phyloP scores from a whole-genome alignment of 2,329 filamentous ascomycete genomes.

The Epichloe festucae region DNA sequence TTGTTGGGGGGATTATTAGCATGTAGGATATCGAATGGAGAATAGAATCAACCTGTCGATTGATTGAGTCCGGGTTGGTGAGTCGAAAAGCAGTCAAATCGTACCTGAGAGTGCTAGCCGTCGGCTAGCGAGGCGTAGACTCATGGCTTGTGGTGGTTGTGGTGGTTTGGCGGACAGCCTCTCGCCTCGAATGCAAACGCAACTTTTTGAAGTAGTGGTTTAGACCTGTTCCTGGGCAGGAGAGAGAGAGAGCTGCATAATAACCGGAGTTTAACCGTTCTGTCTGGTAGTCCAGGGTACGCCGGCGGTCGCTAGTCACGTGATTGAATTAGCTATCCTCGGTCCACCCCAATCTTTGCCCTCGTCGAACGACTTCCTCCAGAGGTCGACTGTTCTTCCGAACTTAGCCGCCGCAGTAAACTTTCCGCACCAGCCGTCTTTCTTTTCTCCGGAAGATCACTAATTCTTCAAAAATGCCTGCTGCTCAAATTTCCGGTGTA shows the following conservation, averaged over 20 bases:
- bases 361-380: constrained; percentile 4
- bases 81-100: constrained; percentile 7
- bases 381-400: background rate
- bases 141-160: constrained; percentile 37
- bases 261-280: constrained; percentile 15
- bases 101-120: constrained; percentile 48
- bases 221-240: background rate
- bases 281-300: too few relatives aligned
- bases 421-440: background rate
- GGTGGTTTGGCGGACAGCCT: background rate
- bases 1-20: background rate
- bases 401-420: background rate
- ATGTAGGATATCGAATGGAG: background rate
- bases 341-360: constrained; percentile 6
- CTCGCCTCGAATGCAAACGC: background rate
- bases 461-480: constrained; percentile 31
- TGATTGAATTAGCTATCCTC: background rate
- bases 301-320: too few relatives aligned
- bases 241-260: background rate
- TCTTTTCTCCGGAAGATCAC: background rate
- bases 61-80: background rate
- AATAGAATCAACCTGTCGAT: too few relatives aligned
- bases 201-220: background rate
- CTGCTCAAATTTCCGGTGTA: constrained; percentile 48
- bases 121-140: constrained; percentile 48